Percentiles rank a stretch among this genome's conserved stretches.
These are phyloP conservation scores for Pseudogymnoascus sp. DNA, from an alignment of 2,329 filamentous ascomycete genomes.

Conservation along the genomic window DNA sequence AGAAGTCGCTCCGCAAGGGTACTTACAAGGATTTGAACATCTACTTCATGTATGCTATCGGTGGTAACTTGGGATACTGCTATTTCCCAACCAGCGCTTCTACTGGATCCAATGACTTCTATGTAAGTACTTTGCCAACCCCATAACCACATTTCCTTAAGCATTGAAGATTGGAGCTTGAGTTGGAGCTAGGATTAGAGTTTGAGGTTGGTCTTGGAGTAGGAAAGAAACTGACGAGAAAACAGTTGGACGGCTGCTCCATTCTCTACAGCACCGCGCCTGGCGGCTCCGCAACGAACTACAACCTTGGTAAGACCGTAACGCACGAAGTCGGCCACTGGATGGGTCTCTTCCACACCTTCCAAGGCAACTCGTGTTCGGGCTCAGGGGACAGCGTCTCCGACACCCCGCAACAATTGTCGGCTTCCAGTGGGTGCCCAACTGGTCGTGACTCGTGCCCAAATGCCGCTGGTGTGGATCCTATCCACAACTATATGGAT, in stretches of 20 bases:
- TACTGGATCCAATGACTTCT: conserved; percentile 30
- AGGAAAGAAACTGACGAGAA: neutral
- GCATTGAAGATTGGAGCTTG: neutral
- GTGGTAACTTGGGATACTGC: conserved; percentile 23
- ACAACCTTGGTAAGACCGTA: conserved; percentile 34
- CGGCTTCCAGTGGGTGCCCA: conserved; percentile 32
- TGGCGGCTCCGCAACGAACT: conserved; percentile 29
- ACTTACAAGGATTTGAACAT: conserved; percentile 28
- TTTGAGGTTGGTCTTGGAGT: conserved; percentile 11
- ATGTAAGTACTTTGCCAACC: conserved; percentile 15
- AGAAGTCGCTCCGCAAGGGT: conserved; percentile 37
- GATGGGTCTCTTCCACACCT: conserved; percentile 43
- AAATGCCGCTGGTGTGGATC: conserved; percentile 21
- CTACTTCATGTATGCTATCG: conserved; percentile 25
- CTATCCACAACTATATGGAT: conserved; percentile 32
- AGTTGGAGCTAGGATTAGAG: neutral
- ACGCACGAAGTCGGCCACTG: conserved; percentile 44
- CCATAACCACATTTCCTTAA: neutral
- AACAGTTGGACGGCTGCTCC: conserved; percentile 32
- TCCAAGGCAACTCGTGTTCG: conserved; percentile 36
- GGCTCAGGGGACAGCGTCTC: conserved; percentile 32
- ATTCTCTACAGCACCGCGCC: conserved; percentile 33
- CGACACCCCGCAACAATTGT: conserved; percentile 36
- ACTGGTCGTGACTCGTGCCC: conserved; percentile 32
- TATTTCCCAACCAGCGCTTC: conserved; percentile 21